phyloP scores from a whole-genome alignment of 1,284 basidiomycete species.

The Paramarasmius palmivorus region DNA sequence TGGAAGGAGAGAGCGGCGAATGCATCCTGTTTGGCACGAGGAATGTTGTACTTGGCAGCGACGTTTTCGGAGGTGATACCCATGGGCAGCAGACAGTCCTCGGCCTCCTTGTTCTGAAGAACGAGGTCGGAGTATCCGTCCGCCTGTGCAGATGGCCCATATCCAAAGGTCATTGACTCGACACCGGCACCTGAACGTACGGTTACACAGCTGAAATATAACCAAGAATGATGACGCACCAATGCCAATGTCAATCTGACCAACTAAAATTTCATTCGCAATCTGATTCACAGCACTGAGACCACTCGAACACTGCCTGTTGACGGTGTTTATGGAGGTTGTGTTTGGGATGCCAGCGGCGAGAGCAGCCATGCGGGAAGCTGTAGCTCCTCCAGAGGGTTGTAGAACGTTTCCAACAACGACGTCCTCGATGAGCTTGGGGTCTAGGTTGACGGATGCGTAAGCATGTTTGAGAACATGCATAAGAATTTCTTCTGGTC shows the following conservation, averaged over 20 bases:
- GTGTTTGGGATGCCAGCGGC: slow-evolving; percentile 90
- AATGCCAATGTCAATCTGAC: slow-evolving; percentile 93
- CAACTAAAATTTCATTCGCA: slow-evolving; percentile 83
- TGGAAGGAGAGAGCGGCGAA: slow-evolving; percentile 88
- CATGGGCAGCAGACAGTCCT: slow-evolving; percentile 96
- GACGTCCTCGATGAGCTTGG: slow-evolving; percentile 84
- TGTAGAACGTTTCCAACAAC: slow-evolving; percentile 94
- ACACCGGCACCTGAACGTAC: slow-evolving; percentile 78
- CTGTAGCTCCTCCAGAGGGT: slow-evolving; percentile 85
- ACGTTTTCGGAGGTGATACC: slow-evolving; percentile 98
- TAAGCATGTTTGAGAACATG: slow-evolving; percentile 79
- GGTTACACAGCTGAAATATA: slow-evolving; percentile 6
- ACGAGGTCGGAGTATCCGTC: slow-evolving; percentile 82
- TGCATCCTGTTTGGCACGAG: slow-evolving; percentile 77
- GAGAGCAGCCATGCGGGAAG: slow-evolving; percentile 93
- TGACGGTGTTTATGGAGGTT: slow-evolving; percentile 83
- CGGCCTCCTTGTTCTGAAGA: slow-evolving; percentile 76
- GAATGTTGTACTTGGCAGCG: slow-evolving; percentile 74
- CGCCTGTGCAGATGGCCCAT: slow-evolving; percentile 71
- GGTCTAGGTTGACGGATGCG: slow-evolving; percentile 69
- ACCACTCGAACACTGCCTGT: slow-evolving; percentile 95
- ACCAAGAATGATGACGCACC: slow-evolving; percentile 45
- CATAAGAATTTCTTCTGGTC: slow-evolving; percentile 88
- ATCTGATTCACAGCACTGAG: slow-evolving; percentile 89
- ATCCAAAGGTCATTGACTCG: slow-evolving; percentile 93